Evolutionary conservation across 805 yeast species (phyloP).

Genomic region (Wickerhamomyces xylosicus): DNA sequence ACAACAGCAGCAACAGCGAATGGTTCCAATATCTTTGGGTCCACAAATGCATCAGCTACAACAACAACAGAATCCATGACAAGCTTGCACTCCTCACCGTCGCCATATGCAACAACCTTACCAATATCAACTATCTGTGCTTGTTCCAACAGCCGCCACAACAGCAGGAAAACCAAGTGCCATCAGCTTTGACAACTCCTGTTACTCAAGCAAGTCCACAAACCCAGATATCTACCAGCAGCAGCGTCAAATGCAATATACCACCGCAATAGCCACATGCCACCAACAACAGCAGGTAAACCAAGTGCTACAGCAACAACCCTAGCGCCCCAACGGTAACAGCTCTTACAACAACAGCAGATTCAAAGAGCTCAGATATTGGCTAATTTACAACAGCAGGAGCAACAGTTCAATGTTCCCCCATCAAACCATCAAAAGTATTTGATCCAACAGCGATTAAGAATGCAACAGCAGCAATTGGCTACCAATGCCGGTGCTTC

Average conservation of each 20-base stretch:
- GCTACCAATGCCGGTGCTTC: not conserved
- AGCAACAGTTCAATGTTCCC: conserved; percentile 8
- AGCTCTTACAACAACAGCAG: conserved; percentile 1
- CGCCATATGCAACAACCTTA: not conserved
- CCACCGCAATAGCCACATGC: no score
- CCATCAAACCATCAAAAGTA: conserved; percentile 7
- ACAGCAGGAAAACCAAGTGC: not conserved
- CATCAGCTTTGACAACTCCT: no score
- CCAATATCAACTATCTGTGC: conserved; percentile 2
- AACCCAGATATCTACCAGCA: not conserved
- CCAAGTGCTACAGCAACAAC: conserved; percentile 12
- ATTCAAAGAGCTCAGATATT: conserved; percentile 1
- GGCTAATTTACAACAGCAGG: not conserved
- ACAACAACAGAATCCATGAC: not conserved
- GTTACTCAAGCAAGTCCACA: not conserved
- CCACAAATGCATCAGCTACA: conserved; percentile 7
- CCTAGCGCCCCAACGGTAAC: conserved; percentile 14
- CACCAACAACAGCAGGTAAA: no score
- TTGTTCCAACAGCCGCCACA: conserved; percentile 2
- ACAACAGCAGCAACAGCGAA: not conserved
- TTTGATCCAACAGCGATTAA: conserved; percentile 2
- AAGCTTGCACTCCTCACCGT: not conserved
- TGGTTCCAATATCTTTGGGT: conserved; percentile 4
- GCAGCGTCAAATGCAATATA: conserved; percentile 2
- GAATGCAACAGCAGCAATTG: conserved; percentile 3